A percentile compares a stretch with the other conserved stretches of the same genome.
Evolutionary conservation across 305 asterid species (phyloP).

Genomic region (Plantago rigida): DNA sequence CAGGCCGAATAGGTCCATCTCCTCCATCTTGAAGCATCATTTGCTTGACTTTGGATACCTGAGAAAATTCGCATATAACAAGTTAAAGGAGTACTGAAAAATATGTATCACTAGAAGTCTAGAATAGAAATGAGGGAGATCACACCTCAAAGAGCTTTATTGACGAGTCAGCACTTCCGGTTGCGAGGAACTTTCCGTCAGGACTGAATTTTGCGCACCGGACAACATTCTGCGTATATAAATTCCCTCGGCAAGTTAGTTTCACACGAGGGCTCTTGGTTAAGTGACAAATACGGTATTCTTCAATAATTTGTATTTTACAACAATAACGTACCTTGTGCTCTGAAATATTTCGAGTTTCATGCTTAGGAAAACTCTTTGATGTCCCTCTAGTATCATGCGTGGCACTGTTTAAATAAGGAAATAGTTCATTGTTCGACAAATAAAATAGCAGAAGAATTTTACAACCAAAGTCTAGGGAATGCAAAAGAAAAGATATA

Average conservation of each 20-base stretch:
- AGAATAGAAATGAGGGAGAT: conserved; percentile 14
- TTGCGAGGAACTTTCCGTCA: conserved; percentile 82
- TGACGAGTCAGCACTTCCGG: conserved; percentile 83
- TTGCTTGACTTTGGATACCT: conserved; percentile 65
- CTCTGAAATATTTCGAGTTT: conserved; percentile 65
- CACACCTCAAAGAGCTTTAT: conserved; percentile 78
- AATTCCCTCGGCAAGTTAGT: conserved; percentile 6
- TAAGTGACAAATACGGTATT: conserved; percentile 18
- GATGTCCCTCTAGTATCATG: conserved; percentile 57
- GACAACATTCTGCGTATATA: conserved; percentile 46
- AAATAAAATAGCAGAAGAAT: no score
- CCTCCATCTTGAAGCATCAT: conserved; percentile 66
- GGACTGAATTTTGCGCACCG: conserved; percentile 87
- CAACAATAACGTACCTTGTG: conserved; percentile 57
- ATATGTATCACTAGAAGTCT: conserved; percentile 4
- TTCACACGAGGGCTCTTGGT: conserved; percentile 20
- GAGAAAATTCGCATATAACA: conserved; percentile 22
- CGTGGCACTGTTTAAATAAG: conserved; percentile 38
- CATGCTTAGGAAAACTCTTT: conserved; percentile 70
- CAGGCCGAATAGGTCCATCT: conserved; percentile 66
- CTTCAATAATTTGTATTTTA: conserved; percentile 12
- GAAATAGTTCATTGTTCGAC: not conserved
- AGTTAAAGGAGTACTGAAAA: conserved; percentile 21
- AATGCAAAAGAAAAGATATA: no score
- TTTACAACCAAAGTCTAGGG: no score